Conservation (phyloP, 257 asterid species). For the Sherardia arvensis region DNA sequence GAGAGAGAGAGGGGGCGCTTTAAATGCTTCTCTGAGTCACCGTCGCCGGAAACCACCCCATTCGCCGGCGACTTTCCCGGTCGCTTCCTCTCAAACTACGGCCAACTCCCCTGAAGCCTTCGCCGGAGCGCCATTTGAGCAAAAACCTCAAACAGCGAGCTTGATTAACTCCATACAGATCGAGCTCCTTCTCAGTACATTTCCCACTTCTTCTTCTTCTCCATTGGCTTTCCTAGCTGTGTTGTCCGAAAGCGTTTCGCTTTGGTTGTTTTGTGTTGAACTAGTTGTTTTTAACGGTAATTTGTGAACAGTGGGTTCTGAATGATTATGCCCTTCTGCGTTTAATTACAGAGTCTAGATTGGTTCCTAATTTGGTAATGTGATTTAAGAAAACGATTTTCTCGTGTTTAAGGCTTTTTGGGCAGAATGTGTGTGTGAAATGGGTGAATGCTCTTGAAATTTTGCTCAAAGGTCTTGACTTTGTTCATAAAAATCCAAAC, state of each 20-base stretch:
- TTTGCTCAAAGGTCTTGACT: constrained; percentile 1
- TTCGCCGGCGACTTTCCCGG: constrained; percentile 17
- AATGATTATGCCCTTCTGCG: neutral
- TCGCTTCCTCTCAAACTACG: neutral
- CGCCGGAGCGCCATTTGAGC: constrained; percentile 8
- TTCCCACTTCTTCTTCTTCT: neutral
- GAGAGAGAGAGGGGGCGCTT: constrained; percentile 23
- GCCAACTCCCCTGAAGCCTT: neutral
- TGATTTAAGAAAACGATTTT: neutral
- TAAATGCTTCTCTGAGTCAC: constrained; percentile 28
- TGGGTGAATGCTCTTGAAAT: neutral
- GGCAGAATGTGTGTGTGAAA: neutral
- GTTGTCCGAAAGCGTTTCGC: neutral
- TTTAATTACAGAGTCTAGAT: neutral
- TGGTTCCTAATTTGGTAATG: neutral
- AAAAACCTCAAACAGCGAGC: constrained; percentile 10
- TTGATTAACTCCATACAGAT: constrained; percentile 17
- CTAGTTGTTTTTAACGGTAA: neutral
- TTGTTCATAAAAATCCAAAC: neutral
- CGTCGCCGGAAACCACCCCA: constrained; percentile 29
- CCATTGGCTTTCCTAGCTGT: neutral
- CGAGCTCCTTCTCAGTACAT: constrained; percentile 6
- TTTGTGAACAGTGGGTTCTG: neutral
- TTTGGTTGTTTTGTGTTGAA: neutral
- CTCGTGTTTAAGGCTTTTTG: neutral